Conservation (phyloP, 2,329 filamentous ascomycete species). For the Phialocephala subalpina region DNA sequence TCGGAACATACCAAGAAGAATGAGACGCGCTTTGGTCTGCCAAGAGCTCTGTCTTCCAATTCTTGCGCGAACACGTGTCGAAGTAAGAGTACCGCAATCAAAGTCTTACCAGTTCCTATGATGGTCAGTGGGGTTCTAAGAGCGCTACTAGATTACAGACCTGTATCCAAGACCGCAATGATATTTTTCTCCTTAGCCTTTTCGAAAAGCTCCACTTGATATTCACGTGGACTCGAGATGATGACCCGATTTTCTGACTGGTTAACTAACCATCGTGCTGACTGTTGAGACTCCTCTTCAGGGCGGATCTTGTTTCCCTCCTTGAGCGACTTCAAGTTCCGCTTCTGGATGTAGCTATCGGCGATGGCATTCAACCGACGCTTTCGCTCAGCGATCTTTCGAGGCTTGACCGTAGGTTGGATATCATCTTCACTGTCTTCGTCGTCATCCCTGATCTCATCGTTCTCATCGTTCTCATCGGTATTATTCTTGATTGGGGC, state of each 20-base stretch:
- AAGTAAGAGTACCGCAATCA: conserved; percentile 91
- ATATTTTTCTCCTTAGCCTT: conserved; percentile 84
- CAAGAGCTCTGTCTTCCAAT: conserved; percentile 70
- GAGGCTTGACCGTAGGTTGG: conserved; percentile 44
- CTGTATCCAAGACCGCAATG: conserved; percentile 94
- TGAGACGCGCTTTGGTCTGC: conserved; percentile 68
- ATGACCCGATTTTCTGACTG: conserved; percentile 55
- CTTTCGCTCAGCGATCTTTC: conserved; percentile 55
- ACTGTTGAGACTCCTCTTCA: conserved; percentile 39
- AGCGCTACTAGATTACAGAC: conserved; percentile 47
- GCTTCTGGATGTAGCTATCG: conserved; percentile 50
- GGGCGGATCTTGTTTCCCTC: conserved; percentile 31
- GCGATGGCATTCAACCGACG: conserved; percentile 60
- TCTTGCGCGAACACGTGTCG: conserved; percentile 80
- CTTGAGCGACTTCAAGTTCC: conserved; percentile 36
- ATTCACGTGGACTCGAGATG: conserved; percentile 83
- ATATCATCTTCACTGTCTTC: conserved; percentile 33
- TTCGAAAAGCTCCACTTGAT: conserved; percentile 92
- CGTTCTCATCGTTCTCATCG: not conserved
- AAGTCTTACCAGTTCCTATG: conserved; percentile 86
- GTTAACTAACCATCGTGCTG: conserved; percentile 43
- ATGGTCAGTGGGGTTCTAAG: conserved; percentile 24
- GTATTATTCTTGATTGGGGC: not conserved
- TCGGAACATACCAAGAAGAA: conserved; percentile 74
- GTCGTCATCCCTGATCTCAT: conserved; percentile 28